Percentiles rank a stretch among this genome's conserved stretches.
phyloP scores from a whole-genome alignment of 1,284 basidiomycete species.

The Cryptococcus sp. region DNA sequence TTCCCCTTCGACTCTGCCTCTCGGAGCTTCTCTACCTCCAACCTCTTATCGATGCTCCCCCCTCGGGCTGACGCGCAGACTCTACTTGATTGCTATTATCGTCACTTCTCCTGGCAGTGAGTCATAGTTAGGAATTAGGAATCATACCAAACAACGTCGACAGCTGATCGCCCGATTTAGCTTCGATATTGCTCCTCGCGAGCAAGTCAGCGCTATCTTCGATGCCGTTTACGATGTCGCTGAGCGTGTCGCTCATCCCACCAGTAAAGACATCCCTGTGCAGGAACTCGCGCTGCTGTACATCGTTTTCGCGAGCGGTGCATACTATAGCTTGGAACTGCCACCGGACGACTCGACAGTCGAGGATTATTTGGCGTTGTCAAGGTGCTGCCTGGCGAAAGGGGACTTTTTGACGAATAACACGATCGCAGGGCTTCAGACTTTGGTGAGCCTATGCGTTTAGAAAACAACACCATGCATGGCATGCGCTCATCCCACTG shows the following conservation, averaged over 20 bases:
- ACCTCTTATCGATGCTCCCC: not conserved
- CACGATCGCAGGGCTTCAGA: conserved; percentile 37
- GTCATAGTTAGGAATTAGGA: too few species aligned
- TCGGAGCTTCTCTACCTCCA: not conserved
- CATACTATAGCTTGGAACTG: conserved; percentile 34
- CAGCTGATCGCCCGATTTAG: too few species aligned
- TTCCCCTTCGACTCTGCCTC: not conserved
- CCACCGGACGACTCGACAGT: conserved; percentile 31
- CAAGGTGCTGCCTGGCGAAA: conserved; percentile 31
- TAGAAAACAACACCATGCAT: too few species aligned
- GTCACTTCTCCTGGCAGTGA: too few species aligned
- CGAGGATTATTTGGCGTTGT: conserved; percentile 25
- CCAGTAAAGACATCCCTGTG: too few species aligned
- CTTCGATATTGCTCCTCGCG: too few species aligned
- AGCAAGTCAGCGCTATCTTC: too few species aligned
- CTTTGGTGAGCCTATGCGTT: conserved; percentile 16
- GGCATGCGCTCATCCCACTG: too few species aligned
- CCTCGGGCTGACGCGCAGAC: not conserved
- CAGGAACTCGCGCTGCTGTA: conserved; percentile 37
- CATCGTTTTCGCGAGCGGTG: conserved; percentile 37
- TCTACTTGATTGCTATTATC: not conserved
- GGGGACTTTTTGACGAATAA: conserved; percentile 37
- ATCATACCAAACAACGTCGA: too few species aligned
- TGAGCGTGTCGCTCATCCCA: too few species aligned
- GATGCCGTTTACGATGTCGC: too few species aligned